Percentiles rank a stretch among this genome's conserved stretches.
phyloP scores from a whole-genome alignment of 116 monocot genomes.

The Papilionanthe hybrid region DNA sequence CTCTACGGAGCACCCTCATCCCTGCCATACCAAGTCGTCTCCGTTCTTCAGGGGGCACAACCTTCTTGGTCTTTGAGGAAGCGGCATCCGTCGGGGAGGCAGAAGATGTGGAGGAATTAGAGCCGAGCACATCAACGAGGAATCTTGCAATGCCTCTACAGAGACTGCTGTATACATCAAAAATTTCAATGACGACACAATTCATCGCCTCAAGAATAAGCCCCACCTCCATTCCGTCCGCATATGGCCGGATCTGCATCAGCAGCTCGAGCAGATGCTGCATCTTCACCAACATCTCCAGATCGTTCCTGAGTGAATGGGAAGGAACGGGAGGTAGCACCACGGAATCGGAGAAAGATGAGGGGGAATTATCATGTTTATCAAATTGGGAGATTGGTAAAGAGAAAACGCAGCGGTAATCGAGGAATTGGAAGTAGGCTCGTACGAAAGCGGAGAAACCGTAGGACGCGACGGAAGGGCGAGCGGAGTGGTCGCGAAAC shows the following conservation, averaged over 20 bases:
- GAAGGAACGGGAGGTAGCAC: conserved; percentile 3
- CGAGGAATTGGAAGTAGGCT: conserved; percentile 69
- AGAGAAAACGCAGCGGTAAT: conserved; percentile 36
- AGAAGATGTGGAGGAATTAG: background rate
- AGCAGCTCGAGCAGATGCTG: conserved; percentile 63
- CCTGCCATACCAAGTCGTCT: conserved; percentile 22
- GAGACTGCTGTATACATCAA: conserved; percentile 62
- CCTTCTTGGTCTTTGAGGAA: background rate
- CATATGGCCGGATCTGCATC: conserved; percentile 66
- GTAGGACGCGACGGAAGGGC: conserved; percentile 9
- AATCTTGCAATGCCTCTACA: conserved; percentile 48
- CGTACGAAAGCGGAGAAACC: conserved; percentile 62
- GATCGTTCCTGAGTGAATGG: background rate
- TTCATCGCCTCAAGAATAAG: conserved; percentile 82
- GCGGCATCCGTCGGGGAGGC: background rate
- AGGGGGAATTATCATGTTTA: background rate
- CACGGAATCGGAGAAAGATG: background rate
- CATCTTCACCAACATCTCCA: conserved; percentile 25
- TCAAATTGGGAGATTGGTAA: background rate
- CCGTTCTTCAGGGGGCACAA: background rate
- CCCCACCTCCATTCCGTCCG: conserved; percentile 46
- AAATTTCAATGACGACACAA: conserved; percentile 67
- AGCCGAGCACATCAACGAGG: conserved; percentile 30
- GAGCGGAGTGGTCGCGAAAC: conserved; percentile 49
- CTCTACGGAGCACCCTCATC: conserved; percentile 41